These are phyloP conservation scores for Ustilago vetiveriae DNA, from an alignment of 1,284 basidiomycete genomes.

Conservation along the genomic window DNA sequence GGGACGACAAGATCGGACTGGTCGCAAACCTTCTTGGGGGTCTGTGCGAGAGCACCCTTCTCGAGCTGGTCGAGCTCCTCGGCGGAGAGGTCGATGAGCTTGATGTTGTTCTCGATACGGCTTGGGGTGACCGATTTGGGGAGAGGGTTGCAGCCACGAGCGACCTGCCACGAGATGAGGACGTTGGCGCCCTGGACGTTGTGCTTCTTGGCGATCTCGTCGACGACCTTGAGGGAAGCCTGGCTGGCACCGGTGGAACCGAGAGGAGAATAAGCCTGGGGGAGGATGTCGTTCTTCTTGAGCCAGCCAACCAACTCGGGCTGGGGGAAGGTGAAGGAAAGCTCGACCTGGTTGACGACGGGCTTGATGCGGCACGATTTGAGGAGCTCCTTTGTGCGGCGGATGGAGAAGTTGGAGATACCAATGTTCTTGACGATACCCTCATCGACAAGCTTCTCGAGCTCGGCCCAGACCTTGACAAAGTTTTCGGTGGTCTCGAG, in stretches of 20 bases:
- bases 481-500: slow-evolving; percentile 70
- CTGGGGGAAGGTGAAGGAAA: slow-evolving; percentile 72
- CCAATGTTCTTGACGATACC: slow-evolving; percentile 71
- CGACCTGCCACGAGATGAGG: slow-evolving; percentile 56
- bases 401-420: slow-evolving; percentile 69
- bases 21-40: slow-evolving; percentile 56
- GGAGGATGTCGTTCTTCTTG: slow-evolving; percentile 56
- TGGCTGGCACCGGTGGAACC: slow-evolving; percentile 50
- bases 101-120: slow-evolving; percentile 58
- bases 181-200: slow-evolving; percentile 56
- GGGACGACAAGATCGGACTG: slow-evolving; percentile 53
- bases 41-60: slow-evolving; percentile 69
- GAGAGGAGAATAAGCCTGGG: slow-evolving; percentile 61
- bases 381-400: slow-evolving; percentile 56
- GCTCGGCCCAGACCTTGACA: slow-evolving; percentile 45
- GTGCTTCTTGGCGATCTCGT: slow-evolving; percentile 56
- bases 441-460: slow-evolving; percentile 60
- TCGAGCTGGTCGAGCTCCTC: slow-evolving; percentile 66
- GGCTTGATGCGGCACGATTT: slow-evolving; percentile 53
- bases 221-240: slow-evolving; percentile 50
- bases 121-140: slow-evolving; percentile 47
- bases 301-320: slow-evolving; percentile 79
- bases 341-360: slow-evolving; percentile 62
- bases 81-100: slow-evolving; percentile 70
- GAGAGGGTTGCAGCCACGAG: slow-evolving; percentile 57